Base-by-base conservation (phyloP, 1,284 basidiomycete genomes). In the Gomphus sp. region DNA sequence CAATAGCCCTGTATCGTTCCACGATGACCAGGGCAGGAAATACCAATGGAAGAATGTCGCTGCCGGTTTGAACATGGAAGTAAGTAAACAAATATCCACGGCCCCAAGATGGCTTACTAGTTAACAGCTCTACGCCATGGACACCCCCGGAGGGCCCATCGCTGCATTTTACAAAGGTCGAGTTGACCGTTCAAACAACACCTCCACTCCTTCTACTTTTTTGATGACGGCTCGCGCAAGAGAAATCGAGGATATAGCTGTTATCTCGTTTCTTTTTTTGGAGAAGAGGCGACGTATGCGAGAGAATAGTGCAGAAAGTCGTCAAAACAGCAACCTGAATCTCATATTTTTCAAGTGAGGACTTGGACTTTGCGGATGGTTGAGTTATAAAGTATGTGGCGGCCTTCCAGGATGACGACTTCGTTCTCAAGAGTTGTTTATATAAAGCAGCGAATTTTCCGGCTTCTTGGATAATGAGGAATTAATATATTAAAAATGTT, bases 11-110 rank as follows among this genome's bases (percentile, higher is more conserved):
- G 36, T 43, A 1, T 37, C 52, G 39, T 53, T 53, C n/a, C 34
- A 28, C 11, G 52, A 41, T 28, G 33, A 53, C 34, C 34, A 53
- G 18, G 34, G 39, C 6, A 31, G 52, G 31, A 53, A 53, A 43
- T 53, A 53, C 36, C 52, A 53, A 37, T 53, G 52, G 52, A 53
- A 41, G 25, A 53, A 53, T 10, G 39, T 53, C 22, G 52, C 52
- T 39, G 52, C 52, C n/a, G 52, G 52, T 10, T 25, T 53, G 11
- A 18, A 53, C n/a, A 53, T 53, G 52, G 33, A 53, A 36, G 52
- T 53, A 11, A 36, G 16, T 41, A 7, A 14, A n/a, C n/a, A n/a
- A n/a, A 16, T 39, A 39, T 8, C 33, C 28, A 7, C 41, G 33
- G n/a, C 36, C 14, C 10, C 28, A 4, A 16, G 5, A 36, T 18